phyloP scores from a whole-genome alignment of 2,329 filamentous ascomycete genomes.

The Colletotrichum theobromicola region DNA sequence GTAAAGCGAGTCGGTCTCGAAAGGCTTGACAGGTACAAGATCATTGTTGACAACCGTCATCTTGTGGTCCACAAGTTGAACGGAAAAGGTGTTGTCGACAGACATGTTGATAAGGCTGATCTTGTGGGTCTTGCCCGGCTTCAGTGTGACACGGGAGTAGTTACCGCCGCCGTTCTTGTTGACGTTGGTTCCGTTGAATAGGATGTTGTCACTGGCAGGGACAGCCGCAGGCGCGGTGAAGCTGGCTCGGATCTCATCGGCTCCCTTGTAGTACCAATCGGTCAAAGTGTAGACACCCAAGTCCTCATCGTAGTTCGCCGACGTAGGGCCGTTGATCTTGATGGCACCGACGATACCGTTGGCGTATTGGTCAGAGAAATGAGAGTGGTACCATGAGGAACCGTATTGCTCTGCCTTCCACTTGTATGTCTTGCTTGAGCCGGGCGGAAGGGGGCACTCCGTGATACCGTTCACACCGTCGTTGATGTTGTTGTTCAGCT shows the following conservation, averaged over 20 bases:
- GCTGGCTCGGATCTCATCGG: constrained; percentile 29
- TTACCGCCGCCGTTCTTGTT: constrained; percentile 29
- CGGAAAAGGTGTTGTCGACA: constrained; percentile 54
- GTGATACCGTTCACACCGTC: constrained; percentile 52
- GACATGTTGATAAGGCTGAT: constrained; percentile 65
- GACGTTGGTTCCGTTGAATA: constrained; percentile 48
- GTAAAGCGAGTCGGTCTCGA: constrained; percentile 64
- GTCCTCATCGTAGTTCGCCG: constrained; percentile 62
- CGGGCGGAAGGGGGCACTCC: constrained; percentile 45
- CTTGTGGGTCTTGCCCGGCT: constrained; percentile 58
- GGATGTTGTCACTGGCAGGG: constrained; percentile 38
- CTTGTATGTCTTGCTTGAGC: constrained; percentile 36
- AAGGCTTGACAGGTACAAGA: constrained; percentile 67
- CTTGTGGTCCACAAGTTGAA: constrained; percentile 65
- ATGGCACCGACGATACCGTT: constrained; percentile 59
- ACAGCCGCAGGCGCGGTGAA: constrained; percentile 22
- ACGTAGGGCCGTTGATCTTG: constrained; percentile 52
- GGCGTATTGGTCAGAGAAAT: constrained; percentile 55
- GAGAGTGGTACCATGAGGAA: constrained; percentile 50
- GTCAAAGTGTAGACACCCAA: constrained; percentile 58
- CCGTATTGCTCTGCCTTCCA: constrained; percentile 45
- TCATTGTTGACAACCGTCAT: constrained; percentile 72
- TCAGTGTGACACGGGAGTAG: constrained; percentile 55
- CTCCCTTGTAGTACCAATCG: constrained; percentile 55
- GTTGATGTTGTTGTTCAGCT: constrained; percentile 47